Evolutionary conservation across 2,329 filamentous ascomycete genomes (phyloP).

Genomic region (Teratosphaeria gauchensis): DNA sequence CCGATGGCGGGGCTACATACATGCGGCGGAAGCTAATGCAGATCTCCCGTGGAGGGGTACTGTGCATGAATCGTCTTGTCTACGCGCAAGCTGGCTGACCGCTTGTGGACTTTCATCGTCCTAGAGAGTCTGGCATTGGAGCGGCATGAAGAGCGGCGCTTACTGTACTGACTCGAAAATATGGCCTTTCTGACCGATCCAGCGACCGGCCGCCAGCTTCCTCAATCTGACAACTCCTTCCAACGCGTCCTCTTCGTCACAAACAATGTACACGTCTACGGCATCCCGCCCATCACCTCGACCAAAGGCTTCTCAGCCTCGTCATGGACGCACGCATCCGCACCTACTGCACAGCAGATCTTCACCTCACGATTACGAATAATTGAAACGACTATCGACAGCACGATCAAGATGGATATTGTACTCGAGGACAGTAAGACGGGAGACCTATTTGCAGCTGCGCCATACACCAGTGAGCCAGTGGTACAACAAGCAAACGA

Average conservation of each 20-base stretch:
- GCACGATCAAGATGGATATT: conserved; percentile 44
- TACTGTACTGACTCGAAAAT: too few relatives aligned
- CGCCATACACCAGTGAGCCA: conserved; percentile 58
- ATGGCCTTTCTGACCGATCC: conserved; percentile 57
- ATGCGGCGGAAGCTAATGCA: background rate
- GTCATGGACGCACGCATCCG: conserved; percentile 60
- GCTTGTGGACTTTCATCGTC: background rate
- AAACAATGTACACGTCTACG: conserved; percentile 70
- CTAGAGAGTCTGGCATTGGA: background rate
- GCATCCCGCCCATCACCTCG: conserved; percentile 68
- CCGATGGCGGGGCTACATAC: background rate
- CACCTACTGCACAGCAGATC: conserved; percentile 60
- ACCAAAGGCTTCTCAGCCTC: conserved; percentile 71
- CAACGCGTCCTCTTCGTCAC: conserved; percentile 75
- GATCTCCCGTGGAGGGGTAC: background rate
- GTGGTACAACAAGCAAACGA: conserved; percentile 71
- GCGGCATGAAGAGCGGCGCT: too few relatives aligned
- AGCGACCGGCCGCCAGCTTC: conserved; percentile 50
- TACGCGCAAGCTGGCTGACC: background rate
- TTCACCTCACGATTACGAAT: conserved; percentile 71
- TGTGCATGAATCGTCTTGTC: background rate
- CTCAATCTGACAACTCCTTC: conserved; percentile 64
- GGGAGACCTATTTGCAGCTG: conserved; percentile 72
- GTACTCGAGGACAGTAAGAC: conserved; percentile 66
- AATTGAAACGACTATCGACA: conserved; percentile 24